Base-by-base conservation (phyloP, 2,329 filamentous ascomycete genomes). In the Aspergillus novoparasiticus region DNA sequence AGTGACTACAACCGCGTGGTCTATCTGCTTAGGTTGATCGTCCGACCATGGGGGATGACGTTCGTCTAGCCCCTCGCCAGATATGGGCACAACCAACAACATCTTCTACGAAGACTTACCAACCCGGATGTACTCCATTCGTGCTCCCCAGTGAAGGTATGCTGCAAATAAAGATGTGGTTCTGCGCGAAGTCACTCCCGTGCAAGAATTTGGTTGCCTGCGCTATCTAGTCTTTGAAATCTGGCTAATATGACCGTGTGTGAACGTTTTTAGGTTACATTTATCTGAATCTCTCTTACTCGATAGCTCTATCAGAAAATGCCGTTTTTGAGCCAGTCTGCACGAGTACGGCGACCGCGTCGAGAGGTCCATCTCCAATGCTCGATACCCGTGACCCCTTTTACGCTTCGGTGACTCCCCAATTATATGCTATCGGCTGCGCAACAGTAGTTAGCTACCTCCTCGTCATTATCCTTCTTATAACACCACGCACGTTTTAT, bases 401-500 rank as follows among this genome's bases (percentile, higher is more conserved):
- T 78, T 97, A 96, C 78, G 90, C 94, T 60, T 97, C 94, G 43
- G 93, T 92, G 23, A 94, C 95, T 51, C 94, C 95, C 16, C 93
- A 96, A 78, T 90, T 92, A 72, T 99, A 97, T 75, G 94, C 94
- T 53, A 90, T 98, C 59, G 93, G 93, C 61, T 92, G 93, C 19
- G 93, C 93, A 21, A 98, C 94, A 0, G 90, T 97, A 60, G 90
- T 96, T 57, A 90, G 93, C 56, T 98, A 96, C 80, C 90, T 96
- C 75, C 87, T 98, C 54, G 90, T 97, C 69, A 92, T 97, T 66
- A 96, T 97, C 86, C 88, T 98, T 43, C 87, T 97, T 74, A 93
- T 97, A 71, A 96, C 93, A 0, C 94, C 94, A n/a, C 89, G 94
- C 58, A 97, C 95, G 4, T 97, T 95, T 76, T 89, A 96, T 66